Base-by-base conservation (phyloP, 2,329 filamentous ascomycete genomes). In the Colletotrichum lindemuthianum region DNA sequence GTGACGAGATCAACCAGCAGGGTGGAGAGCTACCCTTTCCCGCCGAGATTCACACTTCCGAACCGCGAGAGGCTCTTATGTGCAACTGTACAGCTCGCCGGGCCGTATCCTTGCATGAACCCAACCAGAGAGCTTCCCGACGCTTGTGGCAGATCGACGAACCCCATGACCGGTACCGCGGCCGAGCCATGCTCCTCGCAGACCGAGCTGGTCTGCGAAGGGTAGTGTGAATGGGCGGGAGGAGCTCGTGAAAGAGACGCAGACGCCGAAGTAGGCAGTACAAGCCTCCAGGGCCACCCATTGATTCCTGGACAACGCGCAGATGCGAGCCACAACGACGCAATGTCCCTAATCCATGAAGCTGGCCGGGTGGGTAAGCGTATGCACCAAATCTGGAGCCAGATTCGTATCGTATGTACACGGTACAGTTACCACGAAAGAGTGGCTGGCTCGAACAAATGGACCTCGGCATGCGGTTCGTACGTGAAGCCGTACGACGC, bases 331-430 rank as follows among this genome's bases (percentile, higher is more conserved):
- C 63, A 65, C 58, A 51, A 63, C 59, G 58, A 45, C 41, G 63
- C 59, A 65, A 65, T n/a, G 58, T 39, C 37, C 58, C 63, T 63
- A 53, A 65, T 57, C 63, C 58, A 65, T 65, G 63, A 47, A 52
- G 63, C 15, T 24, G 47, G 43, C 58, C 58, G 51, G 59, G 63
- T 63, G 63, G 63, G 52, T 65, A 65, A 44, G 24, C 37, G 56
- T 50, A 49, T 58, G 55, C 50, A 58, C 45, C 13, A 47, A 44
- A 33, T 36, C 24, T 24, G 24, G 45, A 48, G 13, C 16, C 16
- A 13, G 11, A 48, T 40, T 40, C 9, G 13, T 43, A 8, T 15
- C 41, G 7, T 15, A 43, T 5, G 11, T 43, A 15, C 40, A 8
- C 11, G 7, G 40, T 43, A 15, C 2, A 13, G 15, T 13, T 8